These are phyloP conservation scores for Pestalotiopsis fici DNA, from an alignment of 2,329 filamentous ascomycete genomes.

Conservation along the genomic window DNA sequence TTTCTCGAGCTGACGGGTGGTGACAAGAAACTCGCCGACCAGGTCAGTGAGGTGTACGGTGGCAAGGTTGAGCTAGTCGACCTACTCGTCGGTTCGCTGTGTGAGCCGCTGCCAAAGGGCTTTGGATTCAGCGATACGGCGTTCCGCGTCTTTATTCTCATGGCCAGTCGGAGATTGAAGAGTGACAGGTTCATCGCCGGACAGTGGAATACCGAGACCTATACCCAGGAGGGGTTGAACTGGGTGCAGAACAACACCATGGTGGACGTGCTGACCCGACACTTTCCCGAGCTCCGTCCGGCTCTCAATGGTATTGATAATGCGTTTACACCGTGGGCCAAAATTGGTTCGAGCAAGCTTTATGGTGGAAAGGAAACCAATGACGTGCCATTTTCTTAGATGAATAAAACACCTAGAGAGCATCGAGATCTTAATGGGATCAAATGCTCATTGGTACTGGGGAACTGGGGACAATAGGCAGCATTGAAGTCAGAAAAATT, in stretches of 20 bases:
- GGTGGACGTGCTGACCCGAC: constrained; percentile 41
- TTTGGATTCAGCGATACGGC: constrained; percentile 50
- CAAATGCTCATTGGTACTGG: too few species aligned
- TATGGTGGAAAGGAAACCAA: constrained; percentile 29
- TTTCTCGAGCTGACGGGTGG: constrained; percentile 42
- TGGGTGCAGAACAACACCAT: constrained; percentile 44
- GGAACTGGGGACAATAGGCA: too few species aligned
- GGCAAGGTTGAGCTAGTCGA: constrained; percentile 43
- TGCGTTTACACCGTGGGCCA: constrained; percentile 33
- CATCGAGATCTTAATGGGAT: neutral
- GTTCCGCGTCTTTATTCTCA: constrained; percentile 45
- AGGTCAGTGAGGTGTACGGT: constrained; percentile 38
- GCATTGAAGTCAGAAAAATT: too few species aligned
- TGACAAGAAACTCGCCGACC: constrained; percentile 33
- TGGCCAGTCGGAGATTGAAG: constrained; percentile 43
- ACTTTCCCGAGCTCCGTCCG: constrained; percentile 40
- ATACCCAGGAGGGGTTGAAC: constrained; percentile 39
- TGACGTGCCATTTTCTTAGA: neutral
- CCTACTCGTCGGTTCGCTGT: constrained; percentile 39
- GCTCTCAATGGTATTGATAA: constrained; percentile 31
- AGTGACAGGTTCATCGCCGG: constrained; percentile 45
- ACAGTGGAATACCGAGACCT: constrained; percentile 38
- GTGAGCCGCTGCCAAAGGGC: constrained; percentile 42
- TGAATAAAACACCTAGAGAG: neutral
- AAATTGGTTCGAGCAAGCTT: constrained; percentile 20